Evolutionary conservation across 2,329 filamentous ascomycete species (phyloP), one percentile per base, ranked within the genome.

Genomic region (Cladosporium phlei): DNA sequence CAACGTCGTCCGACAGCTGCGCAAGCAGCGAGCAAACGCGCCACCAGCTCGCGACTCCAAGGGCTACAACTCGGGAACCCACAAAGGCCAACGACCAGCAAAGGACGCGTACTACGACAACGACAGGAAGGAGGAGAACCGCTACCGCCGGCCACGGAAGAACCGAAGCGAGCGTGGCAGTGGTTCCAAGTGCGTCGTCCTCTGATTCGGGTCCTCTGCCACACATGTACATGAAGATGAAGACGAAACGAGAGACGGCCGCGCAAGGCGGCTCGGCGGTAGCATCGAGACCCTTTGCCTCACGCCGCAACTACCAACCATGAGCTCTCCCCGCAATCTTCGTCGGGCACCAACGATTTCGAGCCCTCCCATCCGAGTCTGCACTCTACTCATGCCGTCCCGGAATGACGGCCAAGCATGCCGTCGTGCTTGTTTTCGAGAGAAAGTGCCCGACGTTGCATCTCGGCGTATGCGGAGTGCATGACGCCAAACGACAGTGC

Each of bases 1-100:
- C 69, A 93, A 98, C 63, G 93, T 98, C 6, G 93, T 97, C 46
- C 77, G 93, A 57, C 87, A 93, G 66, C 74, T 98, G 55, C 83
- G 93, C 58, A 82, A 86, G 59, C 89, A 95, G 69, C 79, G 88
- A 54, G 59, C 56, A 12, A 58, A 40, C 22, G 56, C 54, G 14
- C 57, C 59, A n/a, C 49, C 55, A 20, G 47, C 48, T 12, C 45
- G 45, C 16, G 45, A 47, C 12, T 33, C 28, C 21, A 35, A 47
- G 16, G 45, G 35, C 35, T 27, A 47, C 35, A 47, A 34, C 29
- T 25, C 45, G 6, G 33, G 22, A 4, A 32, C 35, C 4, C 16
- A 29, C 29, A 40, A 29, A 12, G 28, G 37, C 17, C 22, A 16
- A 28, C 28, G 45, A 7, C 35, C 35, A 5, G 19, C 45, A 16